These are phyloP conservation scores for Moesziomyces sp. DNA, from an alignment of 1,284 basidiomycete genomes.

Conservation along the genomic window DNA sequence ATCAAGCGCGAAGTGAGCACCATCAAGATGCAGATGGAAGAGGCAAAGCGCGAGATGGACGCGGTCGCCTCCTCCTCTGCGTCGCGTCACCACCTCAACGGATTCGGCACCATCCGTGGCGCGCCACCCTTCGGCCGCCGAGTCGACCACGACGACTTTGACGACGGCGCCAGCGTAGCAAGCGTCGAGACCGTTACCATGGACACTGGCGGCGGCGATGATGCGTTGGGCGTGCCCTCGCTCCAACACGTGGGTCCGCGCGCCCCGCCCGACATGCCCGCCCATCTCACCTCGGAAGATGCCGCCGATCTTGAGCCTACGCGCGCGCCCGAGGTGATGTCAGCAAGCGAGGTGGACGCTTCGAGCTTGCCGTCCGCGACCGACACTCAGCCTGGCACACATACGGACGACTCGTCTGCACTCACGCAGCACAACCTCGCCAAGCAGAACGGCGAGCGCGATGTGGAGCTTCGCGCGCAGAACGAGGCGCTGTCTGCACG, in stretches of 20 bases:
- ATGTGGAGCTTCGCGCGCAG: constrained; percentile 69
- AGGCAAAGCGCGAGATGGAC: constrained; percentile 60
- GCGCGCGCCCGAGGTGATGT: constrained; percentile 13
- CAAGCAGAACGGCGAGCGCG: constrained; percentile 31
- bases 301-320: constrained; percentile 19
- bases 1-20: constrained; percentile 82
- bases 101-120: constrained; percentile 29
- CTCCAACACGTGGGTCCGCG: constrained; percentile 47
- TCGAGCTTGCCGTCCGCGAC: no score
- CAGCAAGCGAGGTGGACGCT: constrained; percentile 3
- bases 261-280: constrained; percentile 54
- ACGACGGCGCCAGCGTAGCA: constrained; percentile 61
- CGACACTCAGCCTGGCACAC: not conserved
- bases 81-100: constrained; percentile 20
- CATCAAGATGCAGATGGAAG: constrained; percentile 67
- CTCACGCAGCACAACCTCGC: constrained; percentile 11
- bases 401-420: not conserved
- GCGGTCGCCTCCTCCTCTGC: constrained; percentile 26
- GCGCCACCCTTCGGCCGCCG: constrained; percentile 5
- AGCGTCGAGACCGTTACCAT: constrained; percentile 61
- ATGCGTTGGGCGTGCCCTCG: not conserved
- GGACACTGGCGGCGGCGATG: constrained; percentile 23
- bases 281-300: constrained; percentile 28
- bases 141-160: constrained; percentile 44
- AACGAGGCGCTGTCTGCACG: constrained; percentile 78